Evolutionary conservation across 345 rosid species (phyloP).

Genomic region (Ricinus communis): DNA sequence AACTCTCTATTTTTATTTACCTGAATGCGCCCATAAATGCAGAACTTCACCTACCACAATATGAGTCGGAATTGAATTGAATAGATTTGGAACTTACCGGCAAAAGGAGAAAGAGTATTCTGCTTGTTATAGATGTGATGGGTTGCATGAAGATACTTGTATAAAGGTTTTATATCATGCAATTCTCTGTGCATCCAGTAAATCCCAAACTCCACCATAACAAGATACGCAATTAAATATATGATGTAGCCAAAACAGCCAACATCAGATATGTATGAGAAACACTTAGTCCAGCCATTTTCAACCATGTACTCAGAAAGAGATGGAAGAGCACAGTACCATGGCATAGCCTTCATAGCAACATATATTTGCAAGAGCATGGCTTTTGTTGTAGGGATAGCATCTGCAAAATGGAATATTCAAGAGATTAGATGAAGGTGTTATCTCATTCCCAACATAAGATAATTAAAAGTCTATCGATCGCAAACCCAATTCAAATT

Average conservation of each 20-base stretch:
- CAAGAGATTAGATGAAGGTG: slow-evolving; percentile 17
- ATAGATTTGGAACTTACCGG: slow-evolving; percentile 54
- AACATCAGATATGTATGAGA: slow-evolving; percentile 51
- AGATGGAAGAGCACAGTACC: slow-evolving; percentile 81
- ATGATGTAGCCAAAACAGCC: slow-evolving; percentile 56
- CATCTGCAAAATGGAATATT: slow-evolving; percentile 53
- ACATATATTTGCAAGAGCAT: slow-evolving; percentile 88
- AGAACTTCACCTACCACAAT: neutral
- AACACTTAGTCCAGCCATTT: slow-evolving; percentile 89
- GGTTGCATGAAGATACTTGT: slow-evolving; percentile 84
- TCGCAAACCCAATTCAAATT: no score
- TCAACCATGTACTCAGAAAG: slow-evolving; percentile 82
- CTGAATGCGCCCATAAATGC: neutral
- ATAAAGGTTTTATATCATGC: slow-evolving; percentile 91
- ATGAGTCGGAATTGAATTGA: slow-evolving; percentile 5
- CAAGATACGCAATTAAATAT: slow-evolving; percentile 54
- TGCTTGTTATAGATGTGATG: slow-evolving; percentile 98
- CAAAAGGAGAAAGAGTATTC: slow-evolving; percentile 93
- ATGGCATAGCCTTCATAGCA: slow-evolving; percentile 95
- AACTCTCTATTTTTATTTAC: neutral
- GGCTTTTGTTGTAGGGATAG: slow-evolving; percentile 78
- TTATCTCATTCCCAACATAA: neutral
- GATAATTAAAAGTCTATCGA: neutral
- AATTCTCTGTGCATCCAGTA: slow-evolving; percentile 96
- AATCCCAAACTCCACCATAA: slow-evolving; percentile 80